Evolutionary conservation across 306 rosid species (phyloP).

Genomic region (Rubus idaeus): DNA sequence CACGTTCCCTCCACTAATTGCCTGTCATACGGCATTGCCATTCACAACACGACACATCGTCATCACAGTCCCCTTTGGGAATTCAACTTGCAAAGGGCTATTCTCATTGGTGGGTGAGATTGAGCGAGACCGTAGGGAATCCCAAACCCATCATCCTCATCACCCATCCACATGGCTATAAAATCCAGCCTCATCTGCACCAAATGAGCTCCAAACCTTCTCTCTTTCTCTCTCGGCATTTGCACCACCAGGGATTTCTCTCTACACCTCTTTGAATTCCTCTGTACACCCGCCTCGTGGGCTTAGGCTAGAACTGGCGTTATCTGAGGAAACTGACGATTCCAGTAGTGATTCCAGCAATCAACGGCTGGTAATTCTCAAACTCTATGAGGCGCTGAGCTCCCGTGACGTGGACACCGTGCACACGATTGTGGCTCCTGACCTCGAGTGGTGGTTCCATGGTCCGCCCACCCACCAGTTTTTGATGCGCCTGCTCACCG

Average conservation of each 20-base stretch:
- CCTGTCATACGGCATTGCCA: not conserved
- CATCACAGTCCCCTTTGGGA: not conserved
- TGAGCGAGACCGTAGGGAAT: not conserved
- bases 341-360: conserved; percentile 55
- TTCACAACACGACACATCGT: conserved; percentile 18
- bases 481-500: conserved; percentile 60
- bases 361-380: conserved; percentile 56
- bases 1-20: not conserved
- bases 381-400: conserved; percentile 81
- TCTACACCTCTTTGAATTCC: not conserved
- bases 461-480: conserved; percentile 91
- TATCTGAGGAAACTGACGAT: conserved; percentile 54
- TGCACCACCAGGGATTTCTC: not conserved
- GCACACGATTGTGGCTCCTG: conserved; percentile 57
- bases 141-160: not conserved
- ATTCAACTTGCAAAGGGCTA: too few relatives aligned
- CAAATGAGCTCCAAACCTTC: not conserved
- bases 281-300: not conserved
- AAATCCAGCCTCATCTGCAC: not conserved
- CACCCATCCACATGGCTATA: conserved; percentile 23
- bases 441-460: conserved; percentile 99
- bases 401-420: conserved; percentile 68
- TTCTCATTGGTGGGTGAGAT: too few relatives aligned
- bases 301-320: conserved; percentile 73
- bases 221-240: not conserved